Conservation (phyloP, 345 rosid genomes). For the Carallia pectinifolia region DNA sequence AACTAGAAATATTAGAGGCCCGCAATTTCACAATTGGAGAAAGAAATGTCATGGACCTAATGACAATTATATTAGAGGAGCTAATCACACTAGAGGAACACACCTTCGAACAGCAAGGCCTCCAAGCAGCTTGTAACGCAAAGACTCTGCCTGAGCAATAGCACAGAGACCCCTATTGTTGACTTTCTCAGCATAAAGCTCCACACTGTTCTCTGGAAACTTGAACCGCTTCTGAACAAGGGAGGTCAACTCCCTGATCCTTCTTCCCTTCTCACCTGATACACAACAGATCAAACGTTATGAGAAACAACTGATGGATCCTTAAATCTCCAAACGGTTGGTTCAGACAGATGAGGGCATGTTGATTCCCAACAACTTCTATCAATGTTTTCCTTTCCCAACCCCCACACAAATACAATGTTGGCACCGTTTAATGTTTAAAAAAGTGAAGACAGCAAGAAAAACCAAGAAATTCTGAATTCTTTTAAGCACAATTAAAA, state of each 20-base stretch:
- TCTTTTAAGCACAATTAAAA: no score
- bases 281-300: no score
- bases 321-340: no score
- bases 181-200: slow-evolving; percentile 35
- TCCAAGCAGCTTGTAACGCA: slow-evolving; percentile 40
- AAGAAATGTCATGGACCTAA: background rate
- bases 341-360: no score
- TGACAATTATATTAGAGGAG: no score
- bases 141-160: slow-evolving; percentile 39
- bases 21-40: background rate
- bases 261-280: slow-evolving; percentile 31
- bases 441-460: no score
- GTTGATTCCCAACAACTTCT: no score
- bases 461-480: no score
- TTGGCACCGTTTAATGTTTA: no score
- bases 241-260: slow-evolving; percentile 30
- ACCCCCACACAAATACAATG: no score
- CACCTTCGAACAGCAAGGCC: slow-evolving; percentile 40
- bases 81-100: background rate
- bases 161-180: slow-evolving; percentile 39
- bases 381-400: no score
- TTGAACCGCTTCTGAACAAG: slow-evolving; percentile 36
- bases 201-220: slow-evolving; percentile 36
- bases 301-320: background rate
- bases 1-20: background rate